These are phyloP conservation scores for Pleochaeta shiraiana DNA, from an alignment of 2,329 filamentous ascomycete species.

Conservation along the genomic window DNA sequence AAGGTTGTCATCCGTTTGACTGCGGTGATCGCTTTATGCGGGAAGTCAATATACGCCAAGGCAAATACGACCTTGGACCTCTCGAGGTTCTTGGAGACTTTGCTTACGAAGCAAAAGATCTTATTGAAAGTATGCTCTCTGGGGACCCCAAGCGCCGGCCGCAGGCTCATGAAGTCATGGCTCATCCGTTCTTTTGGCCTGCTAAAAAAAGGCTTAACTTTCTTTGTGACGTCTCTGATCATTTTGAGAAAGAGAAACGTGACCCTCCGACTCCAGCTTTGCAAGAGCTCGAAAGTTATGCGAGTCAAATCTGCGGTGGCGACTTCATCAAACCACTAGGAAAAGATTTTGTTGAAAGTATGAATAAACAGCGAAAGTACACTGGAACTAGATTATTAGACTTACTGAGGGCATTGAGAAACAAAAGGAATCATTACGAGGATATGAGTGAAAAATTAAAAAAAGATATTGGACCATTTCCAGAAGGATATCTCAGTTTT, in stretches of 20 bases:
- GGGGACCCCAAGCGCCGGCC: conserved; percentile 37
- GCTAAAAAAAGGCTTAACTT: conserved; percentile 76
- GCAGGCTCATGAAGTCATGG: conserved; percentile 56
- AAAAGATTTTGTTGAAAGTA: conserved; percentile 62
- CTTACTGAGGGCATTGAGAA: conserved; percentile 67
- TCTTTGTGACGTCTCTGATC: conserved; percentile 89
- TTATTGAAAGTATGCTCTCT: conserved; percentile 60
- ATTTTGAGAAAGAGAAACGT: conserved; percentile 80
- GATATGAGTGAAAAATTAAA: conserved; percentile 75
- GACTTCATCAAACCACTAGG: conserved; percentile 66
- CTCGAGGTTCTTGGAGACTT: conserved; percentile 64
- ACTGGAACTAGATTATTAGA: conserved; percentile 67
- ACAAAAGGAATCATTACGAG: conserved; percentile 96
- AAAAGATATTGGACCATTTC: conserved; percentile 37
- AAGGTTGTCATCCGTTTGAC: conserved; percentile 81
- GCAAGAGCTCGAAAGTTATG: conserved; percentile 31
- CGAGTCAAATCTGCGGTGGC: conserved; percentile 31
- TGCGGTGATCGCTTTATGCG: conserved; percentile 88
- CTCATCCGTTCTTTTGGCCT: conserved; percentile 94
- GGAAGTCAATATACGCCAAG: conserved; percentile 93
- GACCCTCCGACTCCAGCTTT: conserved; percentile 58
- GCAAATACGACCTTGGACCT: conserved; percentile 47
- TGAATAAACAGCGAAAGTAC: conserved; percentile 92
- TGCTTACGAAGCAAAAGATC: conserved; percentile 65
- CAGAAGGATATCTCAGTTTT: conserved; percentile 44